Conservation (phyloP, 2,329 filamentous ascomycete genomes). For the Botryotinia narcissicola region DNA sequence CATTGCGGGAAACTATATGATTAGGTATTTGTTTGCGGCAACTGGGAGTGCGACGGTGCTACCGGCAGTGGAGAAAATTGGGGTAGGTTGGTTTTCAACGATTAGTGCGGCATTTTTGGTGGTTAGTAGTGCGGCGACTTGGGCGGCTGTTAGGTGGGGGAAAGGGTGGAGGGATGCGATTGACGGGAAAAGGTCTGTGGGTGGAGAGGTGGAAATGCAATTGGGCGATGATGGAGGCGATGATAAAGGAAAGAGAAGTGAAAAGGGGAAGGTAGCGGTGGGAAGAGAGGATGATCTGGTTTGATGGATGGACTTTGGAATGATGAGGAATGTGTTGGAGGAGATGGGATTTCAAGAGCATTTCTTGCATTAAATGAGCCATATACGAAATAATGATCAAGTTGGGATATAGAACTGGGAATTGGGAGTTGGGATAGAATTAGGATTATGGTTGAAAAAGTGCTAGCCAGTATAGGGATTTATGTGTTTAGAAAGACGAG, state of each 20-base stretch:
- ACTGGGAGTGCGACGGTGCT: slow-evolving; percentile 68
- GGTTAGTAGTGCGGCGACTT: slow-evolving; percentile 30
- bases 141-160: slow-evolving; percentile 33
- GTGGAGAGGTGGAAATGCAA: slow-evolving; percentile 26
- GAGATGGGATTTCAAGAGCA: background rate
- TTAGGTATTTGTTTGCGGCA: slow-evolving; percentile 73
- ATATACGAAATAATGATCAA: background rate
- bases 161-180: slow-evolving; percentile 45
- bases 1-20: slow-evolving; percentile 75
- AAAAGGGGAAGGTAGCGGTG: background rate
- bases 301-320: background rate
- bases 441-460: background rate
- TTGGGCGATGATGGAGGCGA: slow-evolving; percentile 7
- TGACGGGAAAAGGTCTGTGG: slow-evolving; percentile 48
- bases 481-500: background rate
- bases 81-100: slow-evolving; percentile 79
- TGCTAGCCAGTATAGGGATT: background rate
- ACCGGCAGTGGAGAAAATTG: slow-evolving; percentile 70
- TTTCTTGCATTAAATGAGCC: background rate
- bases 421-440: background rate
- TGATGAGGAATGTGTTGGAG: background rate
- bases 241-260: background rate
- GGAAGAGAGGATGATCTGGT: background rate
- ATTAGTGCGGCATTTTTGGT: slow-evolving; percentile 60
- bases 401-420: background rate